phyloP scores from a whole-genome alignment of 2,329 filamentous ascomycete genomes.

The Fusarium neocosmosporiellum region DNA sequence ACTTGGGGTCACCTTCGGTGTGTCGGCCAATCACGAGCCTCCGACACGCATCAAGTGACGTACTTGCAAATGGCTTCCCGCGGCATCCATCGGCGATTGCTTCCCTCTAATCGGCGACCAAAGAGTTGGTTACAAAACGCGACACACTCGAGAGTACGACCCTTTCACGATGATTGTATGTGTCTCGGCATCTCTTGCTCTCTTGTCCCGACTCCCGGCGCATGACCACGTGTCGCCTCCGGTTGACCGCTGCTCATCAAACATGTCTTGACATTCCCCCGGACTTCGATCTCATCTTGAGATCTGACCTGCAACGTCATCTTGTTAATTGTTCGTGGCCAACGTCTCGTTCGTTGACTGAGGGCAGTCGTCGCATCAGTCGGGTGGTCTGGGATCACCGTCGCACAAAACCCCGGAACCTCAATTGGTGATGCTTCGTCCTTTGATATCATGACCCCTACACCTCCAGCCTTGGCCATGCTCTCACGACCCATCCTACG shows the following conservation, averaged over 20 bases:
- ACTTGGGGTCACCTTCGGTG: conserved; percentile 16
- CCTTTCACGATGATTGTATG: conserved; percentile 27
- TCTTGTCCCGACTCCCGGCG: conserved; percentile 1
- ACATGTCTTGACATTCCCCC: conserved; percentile 14
- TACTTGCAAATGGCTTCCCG: conserved; percentile 20
- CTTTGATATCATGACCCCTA: background rate
- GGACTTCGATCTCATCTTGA: conserved; percentile 2
- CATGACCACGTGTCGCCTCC: conserved; percentile 26
- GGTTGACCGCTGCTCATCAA: conserved; percentile 26
- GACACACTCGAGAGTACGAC: conserved; percentile 1
- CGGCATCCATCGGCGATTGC: conserved; percentile 36
- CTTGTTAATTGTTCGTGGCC: background rate
- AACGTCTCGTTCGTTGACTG: background rate
- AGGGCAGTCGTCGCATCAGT: background rate
- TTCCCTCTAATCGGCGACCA: conserved; percentile 21
- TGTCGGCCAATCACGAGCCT: background rate
- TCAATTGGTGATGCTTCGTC: conserved; percentile 20
- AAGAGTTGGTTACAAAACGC: background rate
- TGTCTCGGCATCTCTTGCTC: conserved; percentile 34
- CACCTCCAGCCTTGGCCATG: conserved; percentile 15
- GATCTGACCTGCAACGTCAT: conserved; percentile 27
- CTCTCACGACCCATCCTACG: conserved; percentile 28
- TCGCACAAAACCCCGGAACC: background rate
- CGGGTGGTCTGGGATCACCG: background rate
- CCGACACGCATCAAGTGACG: conserved; percentile 12